Base-by-base conservation (phyloP, 2,329 filamentous ascomycete genomes). In the Alternaria novae-zelandiae region DNA sequence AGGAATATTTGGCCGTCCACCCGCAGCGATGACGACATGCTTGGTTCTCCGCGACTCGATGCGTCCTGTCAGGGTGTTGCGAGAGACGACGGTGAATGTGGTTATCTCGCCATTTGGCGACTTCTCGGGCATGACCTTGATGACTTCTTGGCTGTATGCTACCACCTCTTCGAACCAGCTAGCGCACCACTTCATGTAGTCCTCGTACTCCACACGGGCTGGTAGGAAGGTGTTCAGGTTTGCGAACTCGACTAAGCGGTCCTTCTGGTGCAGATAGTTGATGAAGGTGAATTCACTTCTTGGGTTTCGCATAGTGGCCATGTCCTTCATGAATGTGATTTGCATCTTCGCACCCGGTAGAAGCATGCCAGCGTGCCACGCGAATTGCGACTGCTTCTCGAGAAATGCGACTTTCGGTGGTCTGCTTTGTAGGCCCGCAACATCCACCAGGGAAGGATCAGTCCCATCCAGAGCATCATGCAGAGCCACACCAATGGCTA, bases 341-440 rank as follows among this genome's bases (percentile, higher is more conserved):
- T 98, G 95, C 95, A 98, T 98, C 82, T 91, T 94, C 56, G 94
- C 92, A 6, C 94, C 94, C 0, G 94, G 93, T 4, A 98, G 87
- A 63, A 97, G 88, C 95, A 98, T 98, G 63, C 95, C 95, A 0
- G 93, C 90, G 80, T 98, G 95, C 95, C 95, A 98, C 62, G 91
- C 89, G 76, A 98, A 98, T 51, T 86, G 83, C 30, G 84, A 76
- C 81, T 98, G 95, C 79, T 92, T 91, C 83, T 98, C 95, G 23
- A 98, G 82, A 81, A 97, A 98, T 47, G 92, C 86, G 4, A 97
- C 89, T 77, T 91, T 93, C 51, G 93, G 91, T 47, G 80, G 70
- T 61, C 77, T 74, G 59, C 72, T 74, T 13, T 78, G 74, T 5
- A 83, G 70, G n/a, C 71, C 70, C 3, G 78, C 72, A 23, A 80